Percentiles rank a stretch among this genome's conserved stretches.
Conservation (phyloP, 1,139 yeast species). For the Yamadazyma triangularis region DNA sequence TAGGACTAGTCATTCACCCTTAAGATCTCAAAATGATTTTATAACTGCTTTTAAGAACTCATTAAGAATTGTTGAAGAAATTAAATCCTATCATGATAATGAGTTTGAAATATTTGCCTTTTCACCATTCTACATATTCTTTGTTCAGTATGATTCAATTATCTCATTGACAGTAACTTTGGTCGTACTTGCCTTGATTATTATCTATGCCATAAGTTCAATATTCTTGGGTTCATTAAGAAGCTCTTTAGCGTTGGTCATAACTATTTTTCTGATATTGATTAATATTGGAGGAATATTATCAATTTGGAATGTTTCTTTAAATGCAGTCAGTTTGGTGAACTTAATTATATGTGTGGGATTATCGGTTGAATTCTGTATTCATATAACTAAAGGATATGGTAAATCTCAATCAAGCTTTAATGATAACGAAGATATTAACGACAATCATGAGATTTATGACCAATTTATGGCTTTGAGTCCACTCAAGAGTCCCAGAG, state of each 20-base stretch:
- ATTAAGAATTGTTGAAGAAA: constrained; percentile 59
- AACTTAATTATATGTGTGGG: constrained; percentile 89
- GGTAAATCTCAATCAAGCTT: constrained; percentile 22
- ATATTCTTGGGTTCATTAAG: constrained; percentile 63
- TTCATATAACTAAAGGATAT: constrained; percentile 80
- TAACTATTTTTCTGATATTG: constrained; percentile 61
- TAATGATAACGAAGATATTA: constrained; percentile 8
- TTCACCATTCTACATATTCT: constrained; percentile 88
- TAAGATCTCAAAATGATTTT: constrained; percentile 79
- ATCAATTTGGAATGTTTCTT: constrained; percentile 68
- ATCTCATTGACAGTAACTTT: constrained; percentile 52
- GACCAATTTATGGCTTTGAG: constrained; percentile 11
- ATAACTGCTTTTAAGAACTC: constrained; percentile 77
- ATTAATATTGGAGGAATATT: constrained; percentile 76
- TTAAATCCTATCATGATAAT: constrained; percentile 35
- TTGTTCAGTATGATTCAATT: constrained; percentile 78
- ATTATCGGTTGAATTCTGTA: constrained; percentile 87
- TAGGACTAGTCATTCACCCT: constrained; percentile 76
- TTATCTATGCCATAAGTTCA: constrained; percentile 53
- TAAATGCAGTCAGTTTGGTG: constrained; percentile 87
- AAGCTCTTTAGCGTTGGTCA: constrained; percentile 52
- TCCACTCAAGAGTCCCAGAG: constrained; percentile 11
- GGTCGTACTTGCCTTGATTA: constrained; percentile 49
- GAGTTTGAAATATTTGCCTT: constrained; percentile 71
- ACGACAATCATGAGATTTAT: constrained; percentile 11